Percentiles rank a stretch among this genome's conserved stretches.
Evolutionary conservation across 2,329 filamentous ascomycete species (phyloP).

Genomic region (Pyricularia grisea): DNA sequence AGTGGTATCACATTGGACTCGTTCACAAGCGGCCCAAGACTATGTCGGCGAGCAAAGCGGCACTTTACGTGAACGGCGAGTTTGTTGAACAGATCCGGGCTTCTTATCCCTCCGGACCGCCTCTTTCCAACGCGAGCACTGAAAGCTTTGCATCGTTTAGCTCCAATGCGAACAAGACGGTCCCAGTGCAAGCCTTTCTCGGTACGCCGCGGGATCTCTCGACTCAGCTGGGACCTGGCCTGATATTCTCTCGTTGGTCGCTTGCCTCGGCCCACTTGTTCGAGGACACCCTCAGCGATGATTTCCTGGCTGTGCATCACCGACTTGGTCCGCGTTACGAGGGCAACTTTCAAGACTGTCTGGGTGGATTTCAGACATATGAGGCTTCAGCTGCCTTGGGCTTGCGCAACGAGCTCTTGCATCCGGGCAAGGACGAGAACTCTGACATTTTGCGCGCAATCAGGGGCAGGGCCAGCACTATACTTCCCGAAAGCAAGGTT

Average conservation of each 20-base stretch:
- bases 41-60: slow-evolving; percentile 68
- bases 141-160: slow-evolving; percentile 65
- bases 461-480: slow-evolving; percentile 68
- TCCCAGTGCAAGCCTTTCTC: slow-evolving; percentile 81
- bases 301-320: slow-evolving; percentile 83
- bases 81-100: slow-evolving; percentile 89
- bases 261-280: slow-evolving; percentile 85
- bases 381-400: slow-evolving; percentile 85
- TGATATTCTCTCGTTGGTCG: slow-evolving; percentile 75
- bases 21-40: slow-evolving; percentile 75
- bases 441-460: slow-evolving; percentile 91
- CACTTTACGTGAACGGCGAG: slow-evolving; percentile 85
- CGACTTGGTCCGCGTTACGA: slow-evolving; percentile 85
- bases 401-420: slow-evolving; percentile 81
- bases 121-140: slow-evolving; percentile 49
- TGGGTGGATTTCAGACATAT: slow-evolving; percentile 95
- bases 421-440: slow-evolving; percentile 79
- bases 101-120: slow-evolving; percentile 72
- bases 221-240: slow-evolving; percentile 59
- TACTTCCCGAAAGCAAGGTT: slow-evolving; percentile 74
- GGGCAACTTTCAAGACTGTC: slow-evolving; percentile 92
- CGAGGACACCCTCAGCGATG: slow-evolving; percentile 79
- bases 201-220: slow-evolving; percentile 88
- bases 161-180: slow-evolving; percentile 44
- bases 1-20: slow-evolving; percentile 90